Conservation (phyloP, 495 filamentous ascomycete species). For the Penicillium lividum region DNA sequence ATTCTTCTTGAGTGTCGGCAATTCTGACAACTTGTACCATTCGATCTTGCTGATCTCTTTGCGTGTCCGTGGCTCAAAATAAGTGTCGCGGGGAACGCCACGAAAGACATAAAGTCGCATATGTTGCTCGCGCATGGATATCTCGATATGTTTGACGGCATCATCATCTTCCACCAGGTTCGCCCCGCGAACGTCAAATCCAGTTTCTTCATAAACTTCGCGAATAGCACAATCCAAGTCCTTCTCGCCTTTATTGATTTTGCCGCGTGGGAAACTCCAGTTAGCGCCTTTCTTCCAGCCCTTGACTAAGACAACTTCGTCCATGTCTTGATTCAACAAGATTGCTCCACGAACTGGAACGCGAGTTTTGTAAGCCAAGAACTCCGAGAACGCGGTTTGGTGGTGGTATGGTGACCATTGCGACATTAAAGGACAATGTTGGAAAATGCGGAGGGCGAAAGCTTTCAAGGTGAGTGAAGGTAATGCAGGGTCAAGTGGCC, state of each 20-base stretch:
- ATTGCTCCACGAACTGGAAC: slow-evolving; percentile 94
- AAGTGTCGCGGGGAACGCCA: slow-evolving; percentile 77
- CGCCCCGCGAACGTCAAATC: slow-evolving; percentile 74
- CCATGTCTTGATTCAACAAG: slow-evolving; percentile 87
- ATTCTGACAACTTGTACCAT: slow-evolving; percentile 87
- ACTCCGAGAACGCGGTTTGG: slow-evolving; percentile 80
- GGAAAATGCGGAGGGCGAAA: slow-evolving; percentile 86
- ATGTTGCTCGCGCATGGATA: slow-evolving; percentile 89
- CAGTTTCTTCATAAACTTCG: slow-evolving; percentile 95
- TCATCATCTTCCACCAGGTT: slow-evolving; percentile 68
- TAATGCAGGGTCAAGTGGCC: slow-evolving; percentile 79
- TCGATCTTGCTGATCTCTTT: slow-evolving; percentile 97
- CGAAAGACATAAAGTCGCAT: slow-evolving; percentile 89
- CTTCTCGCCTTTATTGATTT: slow-evolving; percentile 95
- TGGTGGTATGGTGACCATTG: slow-evolving; percentile 75
- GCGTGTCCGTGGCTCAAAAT: slow-evolving; percentile 84
- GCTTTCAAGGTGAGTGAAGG: slow-evolving; percentile 79
- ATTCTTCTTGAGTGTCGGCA: slow-evolving; percentile 76
- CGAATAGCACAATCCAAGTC: slow-evolving; percentile 90
- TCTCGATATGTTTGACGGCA: slow-evolving; percentile 75
- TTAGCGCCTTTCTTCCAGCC: slow-evolving; percentile 96
- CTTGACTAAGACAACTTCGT: slow-evolving; percentile 86
- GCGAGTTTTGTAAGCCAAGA: slow-evolving; percentile 88
- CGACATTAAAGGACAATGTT: slow-evolving; percentile 86
- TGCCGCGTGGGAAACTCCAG: slow-evolving; percentile 96